Conservation (phyloP, 768 basidiomycete genomes). For the Rossbeevera mucosa region DNA sequence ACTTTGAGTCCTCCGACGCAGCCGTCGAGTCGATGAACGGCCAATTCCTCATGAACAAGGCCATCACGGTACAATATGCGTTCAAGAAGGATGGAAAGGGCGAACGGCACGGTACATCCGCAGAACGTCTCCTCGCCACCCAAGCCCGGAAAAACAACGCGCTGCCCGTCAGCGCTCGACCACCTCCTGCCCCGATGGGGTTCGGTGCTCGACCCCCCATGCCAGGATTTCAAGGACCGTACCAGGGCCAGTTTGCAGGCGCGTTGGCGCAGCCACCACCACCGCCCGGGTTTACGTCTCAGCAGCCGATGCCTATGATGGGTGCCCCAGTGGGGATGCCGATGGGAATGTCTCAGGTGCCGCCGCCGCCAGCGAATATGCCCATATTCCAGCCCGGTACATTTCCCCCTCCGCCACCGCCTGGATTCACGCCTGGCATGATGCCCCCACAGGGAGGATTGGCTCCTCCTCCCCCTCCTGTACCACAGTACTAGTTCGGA, state of each 20-base stretch:
- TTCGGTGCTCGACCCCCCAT: constrained; percentile 30
- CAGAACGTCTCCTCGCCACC: constrained; percentile 92
- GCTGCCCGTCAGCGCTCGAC: constrained; percentile 69
- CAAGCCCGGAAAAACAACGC: constrained; percentile 96
- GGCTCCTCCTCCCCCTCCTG: constrained; percentile 43
- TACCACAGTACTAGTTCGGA: constrained; percentile 28
- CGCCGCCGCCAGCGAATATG: constrained; percentile 35
- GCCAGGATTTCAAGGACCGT: constrained; percentile 55
- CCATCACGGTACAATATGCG: constrained; percentile 94
- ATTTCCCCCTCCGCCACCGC: constrained; percentile 60
- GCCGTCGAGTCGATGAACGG: constrained; percentile 96
- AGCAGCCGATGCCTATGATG: constrained; percentile 35
- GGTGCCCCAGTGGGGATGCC: constrained; percentile 27
- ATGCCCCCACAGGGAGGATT: constrained; percentile 33
- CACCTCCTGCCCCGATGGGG: constrained; percentile 69
- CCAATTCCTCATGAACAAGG: constrained; percentile 98
- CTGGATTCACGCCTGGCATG: constrained; percentile 57
- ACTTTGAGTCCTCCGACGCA: constrained; percentile 95
- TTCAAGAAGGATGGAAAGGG: constrained; percentile 99
- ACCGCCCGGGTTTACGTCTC: constrained; percentile 32
- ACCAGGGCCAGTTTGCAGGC: constrained; percentile 93
- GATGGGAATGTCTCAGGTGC: constrained; percentile 31
- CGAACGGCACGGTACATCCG: constrained; percentile 92
- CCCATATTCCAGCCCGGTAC: constrained; percentile 39
- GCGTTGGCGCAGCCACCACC: constrained; percentile 74